These are phyloP conservation scores for Tuber melanosporum DNA, from an alignment of 495 filamentous ascomycete genomes.

Conservation along the genomic window DNA sequence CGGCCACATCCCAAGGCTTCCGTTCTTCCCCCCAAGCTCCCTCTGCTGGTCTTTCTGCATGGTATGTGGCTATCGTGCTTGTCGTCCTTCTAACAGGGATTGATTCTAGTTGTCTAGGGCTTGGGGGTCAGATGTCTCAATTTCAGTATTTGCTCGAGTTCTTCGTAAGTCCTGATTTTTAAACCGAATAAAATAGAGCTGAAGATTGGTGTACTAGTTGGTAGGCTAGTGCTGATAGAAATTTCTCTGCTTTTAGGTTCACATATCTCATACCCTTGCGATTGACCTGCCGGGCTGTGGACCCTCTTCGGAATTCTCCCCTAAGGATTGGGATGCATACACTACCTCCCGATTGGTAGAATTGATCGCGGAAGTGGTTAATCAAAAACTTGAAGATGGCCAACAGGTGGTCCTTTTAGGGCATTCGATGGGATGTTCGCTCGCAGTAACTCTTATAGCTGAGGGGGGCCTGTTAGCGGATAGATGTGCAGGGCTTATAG, in stretches of 20 bases:
- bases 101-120: conserved; percentile 37
- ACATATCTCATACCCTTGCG: conserved; percentile 78
- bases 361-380: conserved; percentile 65
- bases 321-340: conserved; percentile 70
- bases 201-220: not conserved
- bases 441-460: conserved; percentile 68
- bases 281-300: conserved; percentile 90
- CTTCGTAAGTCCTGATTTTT: conserved; percentile 45
- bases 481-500: conserved; percentile 68
- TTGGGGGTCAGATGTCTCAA: conserved; percentile 83
- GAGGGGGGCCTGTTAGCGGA: conserved; percentile 50
- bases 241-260: conserved; percentile 46
- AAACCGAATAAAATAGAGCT: not conserved
- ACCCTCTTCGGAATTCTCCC: conserved; percentile 59
- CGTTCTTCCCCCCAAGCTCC: conserved; percentile 69
- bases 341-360: conserved; percentile 66
- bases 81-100: not conserved
- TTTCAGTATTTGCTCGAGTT: conserved; percentile 77
- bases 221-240: conserved; percentile 11
- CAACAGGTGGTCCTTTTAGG: conserved; percentile 76
- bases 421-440: conserved; percentile 80
- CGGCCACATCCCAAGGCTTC: conserved; percentile 70
- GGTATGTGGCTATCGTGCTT: conserved; percentile 46
- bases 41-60: conserved; percentile 83
- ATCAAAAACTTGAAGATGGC: conserved; percentile 56